Evolutionary conservation across 2,329 filamentous ascomycete genomes (phyloP), one percentile per base, ranked within the genome.

Genomic region (Monilinia vaccinii-corymbosi): DNA sequence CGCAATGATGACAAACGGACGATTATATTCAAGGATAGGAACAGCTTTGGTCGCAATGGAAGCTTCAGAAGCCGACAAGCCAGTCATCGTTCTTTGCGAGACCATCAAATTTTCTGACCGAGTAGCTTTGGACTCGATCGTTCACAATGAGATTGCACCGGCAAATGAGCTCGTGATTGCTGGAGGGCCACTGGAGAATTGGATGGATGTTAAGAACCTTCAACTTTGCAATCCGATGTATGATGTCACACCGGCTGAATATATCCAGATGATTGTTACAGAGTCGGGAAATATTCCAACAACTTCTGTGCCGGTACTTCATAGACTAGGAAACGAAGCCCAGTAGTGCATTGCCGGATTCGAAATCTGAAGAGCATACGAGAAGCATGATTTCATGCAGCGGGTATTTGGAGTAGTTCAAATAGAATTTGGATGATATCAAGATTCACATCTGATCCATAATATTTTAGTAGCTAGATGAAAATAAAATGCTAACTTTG

Each of bases 31-130:
- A 5, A 85, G 91, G 23, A 85, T 91, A 11, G 94, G 94, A 62
- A 96, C 92, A 4, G 90, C 89, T 28, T 83, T 94, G 61, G 82
- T 97, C 11, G 92, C 93, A 21, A 88, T 94, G 78, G 85, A 88
- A 46, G 93, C 92, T 7, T 84, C 86, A 56, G 84, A 88, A 60
- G 79, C 85, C 23, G 86, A 87, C 61, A 83, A 92, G 42, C 88
- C 89, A 1, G 90, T 97, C 61, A 86, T 95, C 38, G 90, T 95
- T 3, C 88, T 95, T 61, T 96, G 91, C 73, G 93, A 97, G 76
- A 94, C 88, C 4, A 86, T 97, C 76, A 99, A 97, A 75, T 97
- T 97, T 73, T 89, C 94, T 69, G 86, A 91, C 68, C 87, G 91
- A 61, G 90, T 97, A 13, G 89, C 91, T 8, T 84, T 95, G 16